Evolutionary conservation across 2,329 filamentous ascomycete species (phyloP), one percentile per base, ranked within the genome.

Genomic region (Sarocladium strictum): DNA sequence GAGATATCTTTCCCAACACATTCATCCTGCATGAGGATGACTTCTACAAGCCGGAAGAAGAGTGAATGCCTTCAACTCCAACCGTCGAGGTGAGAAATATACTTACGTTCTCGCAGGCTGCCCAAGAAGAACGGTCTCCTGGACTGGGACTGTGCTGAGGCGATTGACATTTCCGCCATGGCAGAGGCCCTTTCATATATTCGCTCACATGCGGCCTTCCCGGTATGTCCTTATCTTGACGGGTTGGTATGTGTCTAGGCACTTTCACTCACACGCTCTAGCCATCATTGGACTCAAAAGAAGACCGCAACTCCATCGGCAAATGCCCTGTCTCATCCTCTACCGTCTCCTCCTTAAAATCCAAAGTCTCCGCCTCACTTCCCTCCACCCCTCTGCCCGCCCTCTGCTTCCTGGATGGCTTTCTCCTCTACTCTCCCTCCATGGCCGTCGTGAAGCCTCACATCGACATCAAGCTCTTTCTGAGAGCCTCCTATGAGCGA

Each of bases 11-110:
- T 64, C 85, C 85, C 9, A 76, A 79, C 60, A 79, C 84, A 15
- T 93, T 91, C 65, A 89, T 97, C 64, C 79, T 99, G 21, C 94
- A 99, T 68, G 85, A 96, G 68, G 94, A 99, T 73, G 94, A 99
- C 70, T 99, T 97, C 68, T 99, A 96, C 74, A 85, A 84, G 60
- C 77, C 88, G 1, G 93, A 97, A 66, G 72, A 79, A 27, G 79
- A 90, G 80, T 89, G 64, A 65, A 78, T 70, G 10, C 21, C 24
- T n/a, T n/a, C n/a, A n/a, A n/a, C n/a, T n/a, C n/a, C n/a, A n/a
- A n/a, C n/a, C n/a, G n/a, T n/a, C n/a, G n/a, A n/a, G n/a, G n/a
- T n/a, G n/a, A n/a, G n/a, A n/a, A n/a, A n/a, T n/a, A n/a, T n/a
- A n/a, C n/a, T n/a, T n/a, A n/a, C n/a, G n/a, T n/a, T n/a, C n/a